A percentile compares a stretch with the other conserved stretches of the same genome.
Evolutionary conservation across 208 protist species (phyloP).

Genomic region (Leishmania lainsoni): DNA sequence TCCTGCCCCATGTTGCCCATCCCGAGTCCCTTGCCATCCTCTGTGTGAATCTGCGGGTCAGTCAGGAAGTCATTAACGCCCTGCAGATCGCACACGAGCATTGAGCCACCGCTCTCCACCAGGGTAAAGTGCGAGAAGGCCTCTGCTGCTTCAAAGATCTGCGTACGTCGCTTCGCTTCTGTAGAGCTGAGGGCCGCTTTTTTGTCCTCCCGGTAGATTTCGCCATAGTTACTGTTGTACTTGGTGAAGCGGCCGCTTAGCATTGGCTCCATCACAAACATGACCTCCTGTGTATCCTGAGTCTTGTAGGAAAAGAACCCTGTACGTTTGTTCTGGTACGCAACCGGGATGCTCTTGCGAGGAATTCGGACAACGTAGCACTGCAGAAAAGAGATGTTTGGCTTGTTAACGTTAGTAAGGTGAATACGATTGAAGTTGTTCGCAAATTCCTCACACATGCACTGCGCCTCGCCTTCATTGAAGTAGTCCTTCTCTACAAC

Average conservation of each 20-base stretch:
- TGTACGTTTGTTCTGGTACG: slow-evolving; percentile 42
- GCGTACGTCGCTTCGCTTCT: slow-evolving; percentile 45
- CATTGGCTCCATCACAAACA: slow-evolving; percentile 91
- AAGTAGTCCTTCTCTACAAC: slow-evolving; percentile 89
- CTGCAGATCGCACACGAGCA: slow-evolving; percentile 85
- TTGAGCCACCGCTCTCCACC: slow-evolving; percentile 60
- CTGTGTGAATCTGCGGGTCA: slow-evolving; percentile 86
- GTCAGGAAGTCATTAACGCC: slow-evolving; percentile 84
- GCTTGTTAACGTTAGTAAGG: slow-evolving; percentile 43
- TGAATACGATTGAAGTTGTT: slow-evolving; percentile 81
- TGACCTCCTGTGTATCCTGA: slow-evolving; percentile 65
- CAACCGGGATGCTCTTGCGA: slow-evolving; percentile 48
- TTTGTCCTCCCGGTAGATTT: slow-evolving; percentile 73
- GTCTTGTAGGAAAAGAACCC: slow-evolving; percentile 83
- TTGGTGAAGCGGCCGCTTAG: slow-evolving; percentile 84
- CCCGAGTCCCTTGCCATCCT: slow-evolving; percentile 77
- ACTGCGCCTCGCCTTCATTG: slow-evolving; percentile 86
- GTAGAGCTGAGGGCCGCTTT: slow-evolving; percentile 42
- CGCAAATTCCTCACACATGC: slow-evolving; percentile 85
- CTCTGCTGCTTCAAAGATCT: slow-evolving; percentile 82
- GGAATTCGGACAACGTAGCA: slow-evolving; percentile 84
- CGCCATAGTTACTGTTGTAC: slow-evolving; percentile 91
- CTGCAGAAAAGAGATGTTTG: slow-evolving; percentile 84
- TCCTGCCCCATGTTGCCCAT: slow-evolving; percentile 85
- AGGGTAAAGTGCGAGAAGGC: slow-evolving; percentile 89